Base-by-base conservation (phyloP, 2,329 filamentous ascomycete species). In the Onygenales sp. region DNA sequence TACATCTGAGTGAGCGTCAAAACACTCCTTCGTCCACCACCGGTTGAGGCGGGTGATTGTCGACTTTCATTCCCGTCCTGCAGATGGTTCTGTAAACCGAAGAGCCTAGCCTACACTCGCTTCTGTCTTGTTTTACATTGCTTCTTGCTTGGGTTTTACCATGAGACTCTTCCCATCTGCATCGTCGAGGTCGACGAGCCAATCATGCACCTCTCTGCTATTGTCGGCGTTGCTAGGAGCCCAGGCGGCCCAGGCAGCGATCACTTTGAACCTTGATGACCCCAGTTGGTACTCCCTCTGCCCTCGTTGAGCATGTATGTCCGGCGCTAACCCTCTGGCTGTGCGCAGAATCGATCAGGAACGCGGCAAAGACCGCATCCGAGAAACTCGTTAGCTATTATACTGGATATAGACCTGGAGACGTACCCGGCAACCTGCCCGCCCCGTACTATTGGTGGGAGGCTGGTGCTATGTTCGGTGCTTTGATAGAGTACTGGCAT, bases 401-500 rank as follows among this genome's bases (percentile, higher is more conserved):
- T 55, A 61, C 60, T 6, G 67, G 67, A 39, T 63, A 68, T 49
- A 54, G 63, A 31, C 60, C 63, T 2, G 67, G 67, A 21, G 58
- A 66, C 50, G 57, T 61, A 5, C 63, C 66, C 9, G 67, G 66
- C 3, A 62, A 65, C 27, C 54, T 70, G 32, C 66, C 65, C 3
- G 62, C 60, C 32, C 65, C 67, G 4, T 69, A 67, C 57, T 68
- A 65, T 54, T 70, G 67, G 67, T 70, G 67, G 67, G 64, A 68
- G 52, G 67, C 64, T 5, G 66, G 66, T 32, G 67, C 66, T 21
- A 67, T 70, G 60, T 69, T 67, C 47, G 62, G 61, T 56, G 75
- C 84, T 2, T 73, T 92, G 58, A 74, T 92, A 52, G 85, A 92
- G 61, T 92, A 92, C 67, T 92, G 86, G 86, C 86, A 85, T 64